Conservation (phyloP, 2,329 filamentous ascomycete genomes). For the Verticillium dahliae region DNA sequence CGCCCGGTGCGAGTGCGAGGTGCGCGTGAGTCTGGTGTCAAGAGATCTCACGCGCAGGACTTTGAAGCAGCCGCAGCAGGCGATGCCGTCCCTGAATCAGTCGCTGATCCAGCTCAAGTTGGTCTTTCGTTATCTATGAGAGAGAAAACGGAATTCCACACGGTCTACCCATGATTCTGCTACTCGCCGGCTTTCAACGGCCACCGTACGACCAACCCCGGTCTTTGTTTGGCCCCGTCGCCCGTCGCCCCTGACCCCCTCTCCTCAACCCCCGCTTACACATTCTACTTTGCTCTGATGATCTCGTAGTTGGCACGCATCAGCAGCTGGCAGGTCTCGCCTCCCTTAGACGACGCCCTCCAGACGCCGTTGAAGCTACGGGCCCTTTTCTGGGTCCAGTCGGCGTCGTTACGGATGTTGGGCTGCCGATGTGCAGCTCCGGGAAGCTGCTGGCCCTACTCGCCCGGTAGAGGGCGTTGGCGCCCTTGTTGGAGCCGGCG, state of each 20-base stretch:
- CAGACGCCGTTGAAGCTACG: neutral
- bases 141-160: neutral
- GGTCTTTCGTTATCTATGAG: neutral
- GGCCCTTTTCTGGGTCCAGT: slow-evolving; percentile 1
- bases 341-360: slow-evolving; percentile 1
- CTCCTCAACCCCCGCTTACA: neutral
- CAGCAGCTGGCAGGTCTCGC: neutral
- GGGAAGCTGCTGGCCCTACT: neutral
- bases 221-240: neutral
- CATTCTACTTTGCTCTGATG: neutral
- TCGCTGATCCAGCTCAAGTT: neutral
- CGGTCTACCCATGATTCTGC: neutral
- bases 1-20: neutral
- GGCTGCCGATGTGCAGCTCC: neutral
- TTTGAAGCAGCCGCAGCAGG: neutral
- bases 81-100: neutral
- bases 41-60: neutral
- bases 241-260: neutral
- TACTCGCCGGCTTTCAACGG: neutral
- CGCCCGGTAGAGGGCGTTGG: neutral
- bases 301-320: neutral
- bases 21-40: neutral
- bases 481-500: neutral
- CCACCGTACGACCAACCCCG: neutral
- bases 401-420: neutral